A percentile compares a stretch with the other conserved stretches of the same genome.
Conservation (phyloP, 164 flowering plant genomes). For the Brasenia schreberi region DNA sequence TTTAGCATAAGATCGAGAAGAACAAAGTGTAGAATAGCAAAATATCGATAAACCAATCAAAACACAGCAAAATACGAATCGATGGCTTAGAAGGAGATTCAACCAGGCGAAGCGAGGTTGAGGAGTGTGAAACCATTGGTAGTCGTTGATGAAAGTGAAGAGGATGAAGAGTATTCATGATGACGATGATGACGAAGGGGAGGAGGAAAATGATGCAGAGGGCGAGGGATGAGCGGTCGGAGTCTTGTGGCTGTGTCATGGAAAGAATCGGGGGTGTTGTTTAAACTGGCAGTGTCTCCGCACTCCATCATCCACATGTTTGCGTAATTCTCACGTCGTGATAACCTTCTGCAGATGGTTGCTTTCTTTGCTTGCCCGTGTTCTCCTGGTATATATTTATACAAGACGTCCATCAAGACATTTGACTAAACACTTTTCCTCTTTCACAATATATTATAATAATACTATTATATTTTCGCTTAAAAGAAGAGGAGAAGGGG, state of each 20-base stretch:
- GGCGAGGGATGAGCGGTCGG: slow-evolving; percentile 52
- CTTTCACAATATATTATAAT: too few species aligned
- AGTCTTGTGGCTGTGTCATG: slow-evolving; percentile 33
- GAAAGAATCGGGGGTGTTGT: slow-evolving; percentile 5
- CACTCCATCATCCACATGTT: slow-evolving; percentile 73
- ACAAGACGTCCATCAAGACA: background rate
- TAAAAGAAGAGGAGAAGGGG: background rate
- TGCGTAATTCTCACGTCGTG: background rate
- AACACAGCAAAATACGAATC: background rate
- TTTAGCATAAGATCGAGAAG: background rate
- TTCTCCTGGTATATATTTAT: background rate
- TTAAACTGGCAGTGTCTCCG: slow-evolving; percentile 34
- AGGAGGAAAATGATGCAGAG: slow-evolving; percentile 8
- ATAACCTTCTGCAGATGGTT: background rate
- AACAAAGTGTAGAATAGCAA: background rate
- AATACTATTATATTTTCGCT: background rate
- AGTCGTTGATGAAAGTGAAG: slow-evolving; percentile 1
- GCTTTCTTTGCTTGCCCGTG: background rate
- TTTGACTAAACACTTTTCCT: background rate
- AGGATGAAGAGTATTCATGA: background rate
- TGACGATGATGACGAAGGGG: slow-evolving; percentile 7
- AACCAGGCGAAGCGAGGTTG: background rate
- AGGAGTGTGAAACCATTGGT: background rate
- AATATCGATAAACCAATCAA: too few species aligned
- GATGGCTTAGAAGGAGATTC: background rate